Evolutionary conservation across 2,329 filamentous ascomycete genomes (phyloP).

Genomic region (Trichophyton rubrum): DNA sequence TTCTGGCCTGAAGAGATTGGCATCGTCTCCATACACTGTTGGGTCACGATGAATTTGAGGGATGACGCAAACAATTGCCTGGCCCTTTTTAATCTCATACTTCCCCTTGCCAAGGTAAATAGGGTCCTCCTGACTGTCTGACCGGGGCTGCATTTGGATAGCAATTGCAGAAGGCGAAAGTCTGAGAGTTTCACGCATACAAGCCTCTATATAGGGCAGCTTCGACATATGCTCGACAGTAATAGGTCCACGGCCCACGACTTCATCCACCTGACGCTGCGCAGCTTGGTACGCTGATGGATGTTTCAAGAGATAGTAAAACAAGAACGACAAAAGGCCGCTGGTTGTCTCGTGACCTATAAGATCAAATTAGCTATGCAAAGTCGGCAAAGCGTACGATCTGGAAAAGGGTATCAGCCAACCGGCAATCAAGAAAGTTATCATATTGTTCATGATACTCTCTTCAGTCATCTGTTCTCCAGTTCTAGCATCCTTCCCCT

Average conservation of each 20-base stretch:
- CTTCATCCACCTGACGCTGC: constrained; percentile 1
- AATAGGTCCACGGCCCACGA: constrained; percentile 1
- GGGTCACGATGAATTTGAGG: neutral
- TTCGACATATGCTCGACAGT: constrained; percentile 3
- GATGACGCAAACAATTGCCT: neutral
- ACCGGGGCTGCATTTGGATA: neutral
- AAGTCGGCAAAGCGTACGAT: neutral
- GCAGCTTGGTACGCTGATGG: neutral
- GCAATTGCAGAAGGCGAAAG: neutral
- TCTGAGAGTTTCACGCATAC: constrained; percentile 2
- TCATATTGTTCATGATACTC: constrained; percentile 3
- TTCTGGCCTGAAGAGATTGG: neutral
- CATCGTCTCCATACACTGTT: neutral
- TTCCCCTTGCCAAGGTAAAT: neutral
- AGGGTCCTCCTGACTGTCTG: neutral
- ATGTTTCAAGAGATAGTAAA: neutral
- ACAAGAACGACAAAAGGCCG: neutral
- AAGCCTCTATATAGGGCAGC: neutral
- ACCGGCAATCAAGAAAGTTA: neutral
- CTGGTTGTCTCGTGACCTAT: neutral
- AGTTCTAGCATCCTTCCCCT: neutral
- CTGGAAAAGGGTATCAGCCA: neutral
- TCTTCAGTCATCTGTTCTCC: constrained; percentile 1
- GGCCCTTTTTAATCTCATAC: neutral
- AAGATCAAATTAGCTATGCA: neutral